phyloP scores from a whole-genome alignment of 164 flowering plant species.

The Euptelea pleiosperma region DNA sequence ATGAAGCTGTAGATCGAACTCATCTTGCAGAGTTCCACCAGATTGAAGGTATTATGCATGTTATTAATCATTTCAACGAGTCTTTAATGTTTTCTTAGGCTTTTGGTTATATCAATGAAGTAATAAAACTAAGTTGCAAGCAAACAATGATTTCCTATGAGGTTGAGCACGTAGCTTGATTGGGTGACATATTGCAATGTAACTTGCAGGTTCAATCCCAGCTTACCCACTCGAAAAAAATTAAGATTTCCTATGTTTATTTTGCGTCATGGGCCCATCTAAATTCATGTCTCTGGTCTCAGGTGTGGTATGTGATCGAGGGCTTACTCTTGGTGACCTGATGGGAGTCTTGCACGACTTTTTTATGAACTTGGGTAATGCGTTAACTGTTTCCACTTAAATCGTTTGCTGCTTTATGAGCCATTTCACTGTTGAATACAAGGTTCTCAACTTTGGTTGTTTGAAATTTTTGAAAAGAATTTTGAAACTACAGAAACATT shows the following conservation, averaged over 20 bases:
- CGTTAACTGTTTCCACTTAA: background rate
- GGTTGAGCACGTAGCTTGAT: background rate
- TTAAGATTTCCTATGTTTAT: background rate
- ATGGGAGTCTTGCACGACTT: constrained; percentile 84
- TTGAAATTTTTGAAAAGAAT: too few relatives aligned
- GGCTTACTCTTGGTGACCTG: constrained; percentile 85
- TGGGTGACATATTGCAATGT: background rate
- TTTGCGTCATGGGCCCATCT: constrained; percentile 11
- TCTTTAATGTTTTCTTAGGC: background rate
- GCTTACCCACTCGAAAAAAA: background rate
- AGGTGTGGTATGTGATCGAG: constrained; percentile 92
- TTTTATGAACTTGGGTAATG: constrained; percentile 81
- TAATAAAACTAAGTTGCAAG: background rate
- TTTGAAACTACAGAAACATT: too few relatives aligned
- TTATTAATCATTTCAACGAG: background rate
- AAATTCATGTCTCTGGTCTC: constrained; percentile 22
- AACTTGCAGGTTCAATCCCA: background rate
- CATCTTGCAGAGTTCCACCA: constrained; percentile 99
- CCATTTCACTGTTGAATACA: too few relatives aligned
- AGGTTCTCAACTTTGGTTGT: too few relatives aligned
- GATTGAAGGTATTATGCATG: constrained; percentile 69
- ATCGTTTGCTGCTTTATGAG: too few relatives aligned
- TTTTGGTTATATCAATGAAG: background rate
- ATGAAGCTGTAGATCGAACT: constrained; percentile 98
- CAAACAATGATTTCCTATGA: background rate